Conservation (phyloP, 495 filamentous ascomycete genomes). For the Jackrogersella minutella region DNA sequence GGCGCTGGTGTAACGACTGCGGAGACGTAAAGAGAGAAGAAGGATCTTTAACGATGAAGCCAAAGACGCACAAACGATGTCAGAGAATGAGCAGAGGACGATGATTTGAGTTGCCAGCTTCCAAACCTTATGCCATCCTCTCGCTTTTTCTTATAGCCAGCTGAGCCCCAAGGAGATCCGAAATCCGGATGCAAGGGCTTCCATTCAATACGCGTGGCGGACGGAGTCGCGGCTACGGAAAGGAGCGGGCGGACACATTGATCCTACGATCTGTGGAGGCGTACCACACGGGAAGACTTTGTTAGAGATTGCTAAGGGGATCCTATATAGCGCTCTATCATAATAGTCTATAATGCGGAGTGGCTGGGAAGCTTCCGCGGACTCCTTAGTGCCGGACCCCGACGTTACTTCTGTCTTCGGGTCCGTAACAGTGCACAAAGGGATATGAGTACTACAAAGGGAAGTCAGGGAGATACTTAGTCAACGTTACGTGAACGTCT, state of each 20-base stretch:
- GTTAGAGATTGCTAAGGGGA: neutral
- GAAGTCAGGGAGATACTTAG: neutral
- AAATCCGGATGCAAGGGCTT: slow-evolving; percentile 7
- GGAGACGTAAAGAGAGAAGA: neutral
- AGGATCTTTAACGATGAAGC: neutral
- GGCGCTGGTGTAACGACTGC: neutral
- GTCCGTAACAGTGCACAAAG: neutral
- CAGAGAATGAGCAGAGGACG: neutral
- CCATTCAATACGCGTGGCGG: slow-evolving; percentile 7
- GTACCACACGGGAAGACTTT: neutral
- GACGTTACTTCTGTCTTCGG: neutral
- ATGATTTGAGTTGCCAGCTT: neutral
- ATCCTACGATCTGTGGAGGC: neutral
- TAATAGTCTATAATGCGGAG: neutral
- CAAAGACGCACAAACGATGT: neutral
- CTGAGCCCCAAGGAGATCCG: slow-evolving; percentile 36
- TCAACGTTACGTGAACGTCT: neutral
- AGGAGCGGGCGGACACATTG: neutral
- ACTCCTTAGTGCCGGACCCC: slow-evolving; percentile 3
- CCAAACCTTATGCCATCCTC: neutral
- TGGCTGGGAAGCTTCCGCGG: neutral
- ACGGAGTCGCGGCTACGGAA: slow-evolving; percentile 13
- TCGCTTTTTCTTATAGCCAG: slow-evolving; percentile 27
- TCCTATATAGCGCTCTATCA: neutral
- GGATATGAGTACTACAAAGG: neutral